These are phyloP conservation scores for Botryotinia calthae DNA, from an alignment of 2,329 filamentous ascomycete species.

Conservation along the genomic window DNA sequence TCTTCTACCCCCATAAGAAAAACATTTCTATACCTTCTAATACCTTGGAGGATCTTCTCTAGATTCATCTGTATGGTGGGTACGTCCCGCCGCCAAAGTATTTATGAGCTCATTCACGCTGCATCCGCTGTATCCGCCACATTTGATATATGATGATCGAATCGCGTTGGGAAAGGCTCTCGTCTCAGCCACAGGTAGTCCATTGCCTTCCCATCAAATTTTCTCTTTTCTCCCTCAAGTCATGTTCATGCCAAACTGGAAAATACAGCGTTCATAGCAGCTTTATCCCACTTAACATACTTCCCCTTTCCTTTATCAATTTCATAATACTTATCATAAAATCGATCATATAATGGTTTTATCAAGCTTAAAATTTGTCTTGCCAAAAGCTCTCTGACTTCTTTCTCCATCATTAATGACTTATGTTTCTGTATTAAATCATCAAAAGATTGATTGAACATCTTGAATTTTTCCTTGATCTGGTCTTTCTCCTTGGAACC, in stretches of 20 bases:
- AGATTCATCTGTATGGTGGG: background rate
- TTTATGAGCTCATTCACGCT: background rate
- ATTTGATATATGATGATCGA: background rate
- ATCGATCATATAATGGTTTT: slow-evolving; percentile 89
- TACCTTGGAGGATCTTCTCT: background rate
- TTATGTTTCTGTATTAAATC: slow-evolving; percentile 83
- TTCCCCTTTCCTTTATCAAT: slow-evolving; percentile 97
- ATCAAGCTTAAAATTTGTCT: slow-evolving; percentile 88
- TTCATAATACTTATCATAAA: slow-evolving; percentile 97
- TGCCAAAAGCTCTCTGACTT: slow-evolving; percentile 76
- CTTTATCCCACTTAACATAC: slow-evolving; percentile 96
- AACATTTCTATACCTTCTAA: background rate
- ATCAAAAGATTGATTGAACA: slow-evolving; percentile 88
- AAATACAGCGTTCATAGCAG: slow-evolving; percentile 65
- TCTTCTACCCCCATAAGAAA: background rate
- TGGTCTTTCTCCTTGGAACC: slow-evolving; percentile 90
- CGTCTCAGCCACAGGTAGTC: background rate
- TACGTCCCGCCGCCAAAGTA: background rate
- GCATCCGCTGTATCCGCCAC: background rate
- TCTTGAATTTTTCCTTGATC: slow-evolving; percentile 93
- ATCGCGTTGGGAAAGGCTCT: background rate
- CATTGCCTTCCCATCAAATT: no score
- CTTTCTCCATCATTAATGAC: slow-evolving; percentile 81
- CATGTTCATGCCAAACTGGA: slow-evolving; percentile 12
- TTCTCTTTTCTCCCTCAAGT: background rate